phyloP scores from a whole-genome alignment of 2,329 filamentous ascomycete genomes.

The Emergomyces africanus region DNA sequence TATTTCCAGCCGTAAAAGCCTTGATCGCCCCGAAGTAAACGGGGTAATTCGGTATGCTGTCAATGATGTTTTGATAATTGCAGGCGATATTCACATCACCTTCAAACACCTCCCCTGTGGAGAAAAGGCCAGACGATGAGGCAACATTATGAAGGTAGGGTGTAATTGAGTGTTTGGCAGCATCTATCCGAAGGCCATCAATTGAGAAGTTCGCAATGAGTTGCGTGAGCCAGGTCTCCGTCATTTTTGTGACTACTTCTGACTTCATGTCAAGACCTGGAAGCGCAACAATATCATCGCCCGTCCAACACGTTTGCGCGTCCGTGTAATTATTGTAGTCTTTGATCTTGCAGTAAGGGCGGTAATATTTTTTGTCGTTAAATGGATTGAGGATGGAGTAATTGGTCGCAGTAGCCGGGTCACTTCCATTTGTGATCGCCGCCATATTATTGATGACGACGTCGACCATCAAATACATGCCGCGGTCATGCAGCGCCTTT shows the following conservation, averaged over 20 bases:
- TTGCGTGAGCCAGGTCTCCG: constrained; percentile 29
- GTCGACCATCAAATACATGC: constrained; percentile 43
- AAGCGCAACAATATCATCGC: constrained; percentile 42
- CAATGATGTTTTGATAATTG: constrained; percentile 30
- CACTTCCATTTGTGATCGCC: constrained; percentile 31
- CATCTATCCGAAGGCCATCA: constrained; percentile 41
- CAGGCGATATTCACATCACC: constrained; percentile 27
- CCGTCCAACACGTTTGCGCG: constrained; percentile 40
- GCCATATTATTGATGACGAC: constrained; percentile 32
- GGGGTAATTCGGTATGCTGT: constrained; percentile 37
- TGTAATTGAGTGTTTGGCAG: constrained; percentile 34
- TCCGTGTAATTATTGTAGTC: constrained; percentile 41
- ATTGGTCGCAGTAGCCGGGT: constrained; percentile 36
- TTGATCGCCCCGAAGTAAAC: constrained; percentile 13
- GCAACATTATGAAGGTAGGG: constrained; percentile 30
- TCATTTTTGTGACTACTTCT: constrained; percentile 26
- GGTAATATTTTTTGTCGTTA: constrained; percentile 46
- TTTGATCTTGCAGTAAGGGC: constrained; percentile 42
- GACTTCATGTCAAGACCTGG: constrained; percentile 38
- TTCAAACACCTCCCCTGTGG: constrained; percentile 35
- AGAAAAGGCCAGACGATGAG: constrained; percentile 30
- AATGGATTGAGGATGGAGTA: constrained; percentile 43
- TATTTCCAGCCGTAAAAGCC: constrained; percentile 1
- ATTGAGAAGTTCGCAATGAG: constrained; percentile 34
- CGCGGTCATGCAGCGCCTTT: constrained; percentile 31